Evolutionary conservation across 2,329 filamentous ascomycete species (phyloP).

Genomic region (Helminthosporium solani): DNA sequence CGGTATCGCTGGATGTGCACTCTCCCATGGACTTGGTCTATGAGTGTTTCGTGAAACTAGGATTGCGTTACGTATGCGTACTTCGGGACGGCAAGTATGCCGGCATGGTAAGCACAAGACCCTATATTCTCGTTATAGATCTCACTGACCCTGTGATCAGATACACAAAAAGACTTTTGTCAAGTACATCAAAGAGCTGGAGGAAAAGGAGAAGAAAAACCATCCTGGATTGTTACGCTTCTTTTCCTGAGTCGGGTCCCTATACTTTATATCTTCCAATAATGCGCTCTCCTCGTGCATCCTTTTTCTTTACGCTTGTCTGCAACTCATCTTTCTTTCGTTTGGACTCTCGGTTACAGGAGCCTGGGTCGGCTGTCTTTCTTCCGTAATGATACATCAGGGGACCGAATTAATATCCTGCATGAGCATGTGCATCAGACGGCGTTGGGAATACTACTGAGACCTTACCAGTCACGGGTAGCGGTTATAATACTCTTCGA

Average conservation of each 20-base stretch:
- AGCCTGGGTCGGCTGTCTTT: neutral
- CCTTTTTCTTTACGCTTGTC: neutral
- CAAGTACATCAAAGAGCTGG: slow-evolving; percentile 84
- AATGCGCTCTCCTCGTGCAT: neutral
- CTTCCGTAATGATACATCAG: slow-evolving; percentile 4
- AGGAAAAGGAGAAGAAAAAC: slow-evolving; percentile 52
- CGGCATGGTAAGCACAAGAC: slow-evolving; percentile 67
- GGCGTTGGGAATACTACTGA: neutral
- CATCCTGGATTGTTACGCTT: slow-evolving; percentile 3
- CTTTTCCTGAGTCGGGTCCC: neutral
- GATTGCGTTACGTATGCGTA: slow-evolving; percentile 89
- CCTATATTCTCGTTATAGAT: neutral
- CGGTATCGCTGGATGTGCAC: slow-evolving; percentile 81
- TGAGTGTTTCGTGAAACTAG: slow-evolving; percentile 93
- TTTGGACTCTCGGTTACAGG: neutral
- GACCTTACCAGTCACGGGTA: neutral
- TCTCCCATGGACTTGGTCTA: slow-evolving; percentile 95
- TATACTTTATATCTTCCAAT: neutral
- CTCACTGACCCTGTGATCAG: slow-evolving; percentile 43
- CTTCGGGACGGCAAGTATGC: slow-evolving; percentile 80
- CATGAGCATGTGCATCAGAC: slow-evolving; percentile 1
- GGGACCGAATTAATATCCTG: neutral
- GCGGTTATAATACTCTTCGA: too few relatives aligned
- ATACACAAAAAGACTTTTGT: slow-evolving; percentile 97
- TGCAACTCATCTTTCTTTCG: neutral